Evolutionary conservation across 2,329 filamentous ascomycete genomes (phyloP).

Genomic region (Diaporthe citri): DNA sequence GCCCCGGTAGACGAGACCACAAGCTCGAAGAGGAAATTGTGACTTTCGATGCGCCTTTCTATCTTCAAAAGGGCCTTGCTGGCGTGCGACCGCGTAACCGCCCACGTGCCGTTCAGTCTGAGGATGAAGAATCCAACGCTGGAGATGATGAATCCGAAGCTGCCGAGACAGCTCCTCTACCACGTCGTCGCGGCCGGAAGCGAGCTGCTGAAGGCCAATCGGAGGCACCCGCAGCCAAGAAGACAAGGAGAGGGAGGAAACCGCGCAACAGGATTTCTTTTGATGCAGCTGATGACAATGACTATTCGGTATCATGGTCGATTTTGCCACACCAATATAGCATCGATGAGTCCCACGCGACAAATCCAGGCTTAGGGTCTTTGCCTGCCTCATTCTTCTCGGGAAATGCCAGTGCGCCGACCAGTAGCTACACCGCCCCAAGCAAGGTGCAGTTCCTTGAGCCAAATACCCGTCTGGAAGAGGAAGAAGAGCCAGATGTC

Average conservation of each 20-base stretch:
- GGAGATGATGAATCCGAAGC: conserved; percentile 25
- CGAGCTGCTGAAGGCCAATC: conserved; percentile 14
- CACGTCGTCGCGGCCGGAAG: conserved; percentile 26
- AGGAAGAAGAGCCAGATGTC: conserved; percentile 43
- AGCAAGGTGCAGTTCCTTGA: conserved; percentile 53
- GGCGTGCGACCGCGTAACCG: conserved; percentile 40
- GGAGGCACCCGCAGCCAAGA: conserved; percentile 1
- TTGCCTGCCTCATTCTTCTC: conserved; percentile 46
- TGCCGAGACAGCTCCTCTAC: neutral
- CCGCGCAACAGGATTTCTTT: neutral
- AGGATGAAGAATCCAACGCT: conserved; percentile 35
- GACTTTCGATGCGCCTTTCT: conserved; percentile 64
- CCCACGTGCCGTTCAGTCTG: conserved; percentile 26
- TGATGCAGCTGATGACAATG: conserved; percentile 19
- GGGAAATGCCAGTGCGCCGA: conserved; percentile 5
- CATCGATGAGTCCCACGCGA: conserved; percentile 24
- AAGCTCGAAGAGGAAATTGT: conserved; percentile 59
- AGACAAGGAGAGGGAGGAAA: conserved; percentile 30
- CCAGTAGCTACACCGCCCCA: conserved; percentile 31
- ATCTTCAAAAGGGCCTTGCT: conserved; percentile 48
- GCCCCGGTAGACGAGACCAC: conserved; percentile 49
- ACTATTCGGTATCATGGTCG: neutral
- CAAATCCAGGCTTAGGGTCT: conserved; percentile 42
- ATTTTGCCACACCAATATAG: conserved; percentile 33
- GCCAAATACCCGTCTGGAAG: conserved; percentile 56